Evolutionary conservation across 140 eudicot species (phyloP), one percentile per base, ranked within the genome.

Genomic region (Flaveria floridana): DNA sequence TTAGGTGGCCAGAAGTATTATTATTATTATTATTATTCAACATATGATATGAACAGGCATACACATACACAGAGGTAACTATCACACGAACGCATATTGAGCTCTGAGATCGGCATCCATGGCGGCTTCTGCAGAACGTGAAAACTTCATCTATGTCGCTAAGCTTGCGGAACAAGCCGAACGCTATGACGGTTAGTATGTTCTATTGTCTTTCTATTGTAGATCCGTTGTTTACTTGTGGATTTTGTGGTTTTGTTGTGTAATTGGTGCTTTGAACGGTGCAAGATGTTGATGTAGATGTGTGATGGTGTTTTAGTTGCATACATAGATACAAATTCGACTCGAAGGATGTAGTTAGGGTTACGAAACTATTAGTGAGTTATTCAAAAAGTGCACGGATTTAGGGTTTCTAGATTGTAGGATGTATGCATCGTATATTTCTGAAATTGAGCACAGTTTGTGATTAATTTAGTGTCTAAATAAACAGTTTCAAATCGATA

Each of bases 131-230:
- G 66, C 76, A 21, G 80, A 84, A 71, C 82, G 85, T 41, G 85
- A 80, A 39, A 71, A 71, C 75, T 76, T 80, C 82, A 82, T 84
- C 80, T 84, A 84, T 70, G 65, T 76, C 16, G 87, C 87, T 67
- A 84, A 80, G 77, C 87, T 84, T 21, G 87, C 87, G 21, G 87
- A 84, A 73, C 87, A 80, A 76, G 87, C 87, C 25, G 87, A 84
- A 67, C 82, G 87, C 13, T 84, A 84, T 62, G 85, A 84, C 39
- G 87, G 87, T 84, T 30, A 65, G 76, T 48, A 70, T 62, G 6
- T 34, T 30, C 37, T 3, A 3, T 30, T 5, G 37, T 30, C 4
- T 30, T 30, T 30, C 4, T 30, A 28, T 28, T 4, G 37, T 63
- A 63, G 67, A 72, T 72, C 78, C 68, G 67, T 51, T 50, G 57